Base-by-base conservation (phyloP, 176 grass and related monocot genomes). In the Dendrocalamus sinicus region DNA sequence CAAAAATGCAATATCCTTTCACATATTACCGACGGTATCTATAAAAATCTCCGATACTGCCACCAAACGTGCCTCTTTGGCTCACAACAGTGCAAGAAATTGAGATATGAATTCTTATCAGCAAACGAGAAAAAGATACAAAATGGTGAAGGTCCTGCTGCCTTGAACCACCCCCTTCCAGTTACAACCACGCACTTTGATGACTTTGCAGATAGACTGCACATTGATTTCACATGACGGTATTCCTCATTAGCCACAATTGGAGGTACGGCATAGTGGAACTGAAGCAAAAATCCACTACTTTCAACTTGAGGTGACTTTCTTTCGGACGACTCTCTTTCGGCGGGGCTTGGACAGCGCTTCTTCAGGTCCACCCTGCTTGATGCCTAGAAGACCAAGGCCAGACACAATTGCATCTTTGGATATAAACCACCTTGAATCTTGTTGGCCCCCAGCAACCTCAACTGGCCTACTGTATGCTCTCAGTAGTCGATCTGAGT, bases 341-440 rank as follows among this genome's bases (percentile, higher is more conserved):
- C 93, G 91, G 9, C 93, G 90, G 19, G 92, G 80, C 69, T 91
- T 99, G 75, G 92, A 50, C 58, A 89, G 72, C 75, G 54, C 37
- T 13, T 84, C 40, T 72, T 92, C 92, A 12, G 86, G 48, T 79
- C 94, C 90, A 76, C 83, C 88, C 66, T 95, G 93, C 87, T 93
- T 99, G 75, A 99, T 89, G 64, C 96, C 96, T 23, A 96, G 88
- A 87, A 98, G 89, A 60, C 96, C 90, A 82, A 99, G 96, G 40
- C 93, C 93, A 77, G 92, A 96, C 50, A 94, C 91, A 20, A 96
- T 83, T 17, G 96, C 90, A 88, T 99, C 91, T 91, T 92, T 99
- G 4, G 93, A 99, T 89, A 99, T 94, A 88, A 96, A 96, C 96
- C 96, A 99, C 52, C 93, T 94, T 35, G 93, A 94, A 54, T 93